Base-by-base conservation (phyloP, 75 land plant species). In the Sequoia sempervirens region DNA sequence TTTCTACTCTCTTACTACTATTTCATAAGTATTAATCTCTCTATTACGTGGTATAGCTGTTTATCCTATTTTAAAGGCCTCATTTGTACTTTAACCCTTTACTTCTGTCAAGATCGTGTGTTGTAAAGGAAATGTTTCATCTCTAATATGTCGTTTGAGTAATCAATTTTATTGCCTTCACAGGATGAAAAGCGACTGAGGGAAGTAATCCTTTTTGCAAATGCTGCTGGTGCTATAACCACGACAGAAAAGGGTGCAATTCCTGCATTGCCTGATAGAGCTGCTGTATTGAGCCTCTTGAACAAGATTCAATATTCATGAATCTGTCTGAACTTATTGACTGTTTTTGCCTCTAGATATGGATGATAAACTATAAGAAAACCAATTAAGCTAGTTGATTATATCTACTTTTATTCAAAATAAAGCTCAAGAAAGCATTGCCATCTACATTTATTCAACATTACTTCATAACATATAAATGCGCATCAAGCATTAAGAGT, bases 171-270 rank as follows among this genome's bases (percentile, higher is more conserved):
- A 1, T 34, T 56, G 61, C 61, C 6, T 37, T 34, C 83, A 56
- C 83, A 85, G 87, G 81, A 90, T 61, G 90, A 90, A 81, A 20
- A 40, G 15, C 81, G 58, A 28, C 64, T 90, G 80, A 75, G 82
- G 58, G 73, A 81, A n/a, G 91, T 78, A 15, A 80, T 90, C 23
- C 64, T 20, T 20, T 90, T 90, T 86, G 87, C 90, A 1, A 88
- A 88, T 81, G 87, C 82, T 15, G 89, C 85, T 70, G 91, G 90
- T 28, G 91, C 91, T 23, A 85, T 90, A 14, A 83, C 90, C 10
- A 88, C 91, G 1, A 90, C 87, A 18, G 85, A 90, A 83, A 80
- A 84, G 61, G 91, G 91, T 28, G 91, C 91, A 20, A 88, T 90
- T 66, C 91, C 91, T 34, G 90, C 91, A 50, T 30, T 90, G 85